These are phyloP conservation scores for Triadica sebifera DNA, from an alignment of 345 rosid genomes.

Conservation along the genomic window DNA sequence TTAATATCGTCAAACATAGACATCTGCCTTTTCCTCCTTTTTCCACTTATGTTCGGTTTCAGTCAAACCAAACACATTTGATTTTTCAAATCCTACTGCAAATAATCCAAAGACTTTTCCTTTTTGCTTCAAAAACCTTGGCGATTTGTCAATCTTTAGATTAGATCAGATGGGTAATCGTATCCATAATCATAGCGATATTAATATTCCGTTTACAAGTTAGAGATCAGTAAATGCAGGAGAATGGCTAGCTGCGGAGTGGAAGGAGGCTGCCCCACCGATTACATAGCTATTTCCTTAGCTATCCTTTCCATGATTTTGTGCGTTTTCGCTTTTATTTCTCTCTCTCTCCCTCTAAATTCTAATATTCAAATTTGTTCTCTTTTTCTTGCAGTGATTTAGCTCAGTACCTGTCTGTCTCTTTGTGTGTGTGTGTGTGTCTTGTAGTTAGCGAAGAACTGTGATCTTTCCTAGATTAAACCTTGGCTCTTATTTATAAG, in stretches of 20 bases:
- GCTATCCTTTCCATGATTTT: conserved; percentile 56
- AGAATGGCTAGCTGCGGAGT: conserved; percentile 52
- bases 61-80: neutral
- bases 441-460: neutral
- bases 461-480: neutral
- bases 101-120: conserved; percentile 1
- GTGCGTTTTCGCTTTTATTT: conserved; percentile 32
- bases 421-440: neutral
- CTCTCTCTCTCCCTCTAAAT: neutral
- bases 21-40: neutral
- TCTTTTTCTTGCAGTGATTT: neutral
- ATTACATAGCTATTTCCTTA: conserved; percentile 64
- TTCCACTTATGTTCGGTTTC: neutral
- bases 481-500: neutral
- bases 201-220: neutral
- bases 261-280: conserved; percentile 83
- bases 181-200: neutral
- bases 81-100: neutral
- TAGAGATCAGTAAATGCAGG: conserved; percentile 15
- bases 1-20: neutral
- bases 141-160: neutral
- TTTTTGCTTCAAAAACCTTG: neutral
- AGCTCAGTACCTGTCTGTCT: neutral
- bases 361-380: neutral
- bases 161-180: neutral